Evolutionary conservation across 1,284 basidiomycete genomes (phyloP), one percentile per base, ranked within the genome.

Genomic region (Sanghuangporus baumii): DNA sequence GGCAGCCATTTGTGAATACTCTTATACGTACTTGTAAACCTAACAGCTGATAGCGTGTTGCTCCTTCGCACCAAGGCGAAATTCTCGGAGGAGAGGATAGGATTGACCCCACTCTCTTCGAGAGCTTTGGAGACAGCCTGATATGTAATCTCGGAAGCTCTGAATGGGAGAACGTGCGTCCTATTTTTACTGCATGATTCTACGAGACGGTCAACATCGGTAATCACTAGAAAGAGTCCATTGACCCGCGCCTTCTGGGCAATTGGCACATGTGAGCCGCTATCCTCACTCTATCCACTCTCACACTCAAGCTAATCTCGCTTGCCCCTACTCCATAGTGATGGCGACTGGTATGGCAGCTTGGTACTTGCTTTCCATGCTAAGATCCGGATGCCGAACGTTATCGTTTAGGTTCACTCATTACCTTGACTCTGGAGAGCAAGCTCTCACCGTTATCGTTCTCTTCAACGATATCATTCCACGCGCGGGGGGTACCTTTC

Each of bases 371-470:
- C 8, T 9, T n/a, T 7, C 34, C 40, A 31, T 9, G 6, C 54
- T 48, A 12, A 40, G 23, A 20, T 38, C 26, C 43, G 11, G 18
- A n/a, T n/a, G 43, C 5, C 48, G 36, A 3, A 36, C 14, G 14
- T 47, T 34, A n/a, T n/a, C 18, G 14, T 34, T 20, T 43, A 65
- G 64, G 65, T 75, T 74, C 63, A 72, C 69, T 1, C 74, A 76
- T 65, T 77, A 72, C 68, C 70, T 76, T 20, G 75, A 77, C 60
- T 76, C 75, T 2, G 72, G 72, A 2, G 75, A 77, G 61, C 75
- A 77, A 67, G 75, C 67, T 3, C 65, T 76, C 38, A 71, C 72
- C 14, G 71, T 74, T 31, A 73, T 77, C 31, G 73, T 74, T 1
- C 66, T 77, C 1, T 76, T 71, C 69, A 71, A 73, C 59, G 71